phyloP scores from a whole-genome alignment of 768 basidiomycete genomes.

The Amanita phalloides region DNA sequence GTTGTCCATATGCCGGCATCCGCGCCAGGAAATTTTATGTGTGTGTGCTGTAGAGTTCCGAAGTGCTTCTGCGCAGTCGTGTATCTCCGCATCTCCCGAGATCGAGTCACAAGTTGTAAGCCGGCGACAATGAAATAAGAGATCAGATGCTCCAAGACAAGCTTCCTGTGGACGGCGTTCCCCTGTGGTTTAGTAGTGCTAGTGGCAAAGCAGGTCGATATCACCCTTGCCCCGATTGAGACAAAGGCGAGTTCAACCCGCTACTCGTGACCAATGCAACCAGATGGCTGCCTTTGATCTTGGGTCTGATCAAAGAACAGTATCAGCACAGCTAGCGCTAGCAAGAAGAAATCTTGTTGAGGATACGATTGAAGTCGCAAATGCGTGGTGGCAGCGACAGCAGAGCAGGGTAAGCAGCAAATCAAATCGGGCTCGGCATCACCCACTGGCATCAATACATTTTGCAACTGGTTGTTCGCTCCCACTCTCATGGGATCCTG shows the following conservation, averaged over 20 bases:
- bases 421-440: neutral
- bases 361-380: neutral
- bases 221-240: too few species aligned
- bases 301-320: neutral
- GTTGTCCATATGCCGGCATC: neutral
- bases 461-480: neutral
- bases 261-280: neutral
- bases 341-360: neutral
- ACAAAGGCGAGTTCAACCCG: neutral
- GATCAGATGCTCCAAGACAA: neutral
- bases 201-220: neutral
- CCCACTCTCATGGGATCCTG: conserved; percentile 1
- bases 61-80: conserved; percentile 1
- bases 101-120: neutral
- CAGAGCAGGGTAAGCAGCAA: neutral
- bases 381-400: neutral
- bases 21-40: neutral
- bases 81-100: neutral
- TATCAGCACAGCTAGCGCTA: neutral
- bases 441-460: neutral
- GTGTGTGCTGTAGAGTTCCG: neutral
- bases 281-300: neutral
- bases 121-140: neutral
- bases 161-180: neutral
- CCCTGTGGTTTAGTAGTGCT: neutral